These are phyloP conservation scores for Triangularia verruculosa DNA, from an alignment of 2,329 filamentous ascomycete genomes.

Conservation along the genomic window DNA sequence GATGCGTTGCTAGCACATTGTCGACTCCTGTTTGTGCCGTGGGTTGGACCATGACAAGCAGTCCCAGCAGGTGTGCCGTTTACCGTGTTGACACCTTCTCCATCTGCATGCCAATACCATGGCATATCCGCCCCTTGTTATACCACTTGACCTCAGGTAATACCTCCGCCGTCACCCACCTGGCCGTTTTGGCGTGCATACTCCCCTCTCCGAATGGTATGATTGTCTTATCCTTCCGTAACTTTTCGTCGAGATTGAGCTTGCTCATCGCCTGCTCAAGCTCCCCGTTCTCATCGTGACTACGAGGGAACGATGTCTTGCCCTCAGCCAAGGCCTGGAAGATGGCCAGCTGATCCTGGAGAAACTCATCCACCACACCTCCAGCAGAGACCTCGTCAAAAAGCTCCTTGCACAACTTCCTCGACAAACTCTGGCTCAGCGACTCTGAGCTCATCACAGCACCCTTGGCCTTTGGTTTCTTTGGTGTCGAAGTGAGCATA, in stretches of 20 bases:
- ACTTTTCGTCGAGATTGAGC: conserved; percentile 29
- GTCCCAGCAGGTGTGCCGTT: background rate
- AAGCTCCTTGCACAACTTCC: conserved; percentile 45
- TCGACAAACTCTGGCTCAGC: conserved; percentile 41
- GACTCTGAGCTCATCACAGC: conserved; percentile 23
- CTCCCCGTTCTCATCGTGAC: conserved; percentile 19
- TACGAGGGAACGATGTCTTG: conserved; percentile 44
- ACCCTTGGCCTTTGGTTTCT: conserved; percentile 34
- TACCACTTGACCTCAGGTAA: conserved; percentile 49
- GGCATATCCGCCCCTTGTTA: conserved; percentile 48
- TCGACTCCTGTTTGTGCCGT: background rate
- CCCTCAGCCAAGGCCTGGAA: conserved; percentile 58
- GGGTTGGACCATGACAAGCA: background rate
- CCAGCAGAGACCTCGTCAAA: conserved; percentile 43
- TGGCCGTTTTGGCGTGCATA: conserved; percentile 56
- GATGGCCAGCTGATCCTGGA: conserved; percentile 60
- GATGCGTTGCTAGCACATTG: background rate
- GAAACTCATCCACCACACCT: conserved; percentile 52
- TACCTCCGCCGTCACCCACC: conserved; percentile 56
- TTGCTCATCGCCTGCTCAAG: conserved; percentile 33
- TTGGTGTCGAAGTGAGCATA: conserved; percentile 39
- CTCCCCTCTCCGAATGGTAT: conserved; percentile 56
- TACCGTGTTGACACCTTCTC: conserved; percentile 5
- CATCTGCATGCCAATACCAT: conserved; percentile 40
- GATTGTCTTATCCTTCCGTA: conserved; percentile 44